Percentiles rank a stretch among this genome's conserved stretches.
Conservation (phyloP, 78 protist genomes). For the Chrysochromulina tobinii region DNA sequence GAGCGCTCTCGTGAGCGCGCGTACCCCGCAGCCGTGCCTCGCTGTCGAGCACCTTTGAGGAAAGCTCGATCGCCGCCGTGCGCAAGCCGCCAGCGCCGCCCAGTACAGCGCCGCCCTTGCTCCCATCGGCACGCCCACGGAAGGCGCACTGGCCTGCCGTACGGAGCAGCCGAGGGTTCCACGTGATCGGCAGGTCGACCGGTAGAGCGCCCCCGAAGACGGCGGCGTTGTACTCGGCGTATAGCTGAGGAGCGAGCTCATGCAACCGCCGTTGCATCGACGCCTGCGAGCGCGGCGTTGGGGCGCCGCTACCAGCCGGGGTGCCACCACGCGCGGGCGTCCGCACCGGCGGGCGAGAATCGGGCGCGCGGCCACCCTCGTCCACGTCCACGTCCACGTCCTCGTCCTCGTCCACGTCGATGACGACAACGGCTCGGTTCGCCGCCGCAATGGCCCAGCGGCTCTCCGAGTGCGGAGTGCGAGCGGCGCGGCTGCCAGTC, state of each 20-base stretch:
- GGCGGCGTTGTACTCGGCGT: not conserved
- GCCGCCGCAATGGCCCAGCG: too few species aligned
- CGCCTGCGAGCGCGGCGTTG: not conserved
- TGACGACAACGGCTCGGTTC: not conserved
- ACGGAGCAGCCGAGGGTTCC: not conserved
- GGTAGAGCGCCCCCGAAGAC: slow-evolving; percentile 20
- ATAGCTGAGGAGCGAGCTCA: not conserved
- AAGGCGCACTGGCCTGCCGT: not conserved
- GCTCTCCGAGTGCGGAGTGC: too few species aligned
- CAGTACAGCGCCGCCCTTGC: not conserved
- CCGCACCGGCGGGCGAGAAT: not conserved
- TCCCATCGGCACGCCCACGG: not conserved
- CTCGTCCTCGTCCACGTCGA: not conserved
- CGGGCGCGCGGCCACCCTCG: not conserved
- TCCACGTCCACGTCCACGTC: not conserved
- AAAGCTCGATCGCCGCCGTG: not conserved
- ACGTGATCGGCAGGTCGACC: not conserved
- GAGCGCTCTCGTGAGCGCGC: too few species aligned
- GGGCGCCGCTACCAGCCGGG: not conserved
- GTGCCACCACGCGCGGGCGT: not conserved
- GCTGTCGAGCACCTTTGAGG: not conserved
- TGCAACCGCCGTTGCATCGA: not conserved
- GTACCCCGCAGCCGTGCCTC: not conserved
- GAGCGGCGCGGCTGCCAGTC: too few species aligned
- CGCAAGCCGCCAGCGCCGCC: too few species aligned